A percentile compares a stretch with the other conserved stretches of the same genome.
Conservation (phyloP, 106 monocot species). For the Acorus gramineus region DNA sequence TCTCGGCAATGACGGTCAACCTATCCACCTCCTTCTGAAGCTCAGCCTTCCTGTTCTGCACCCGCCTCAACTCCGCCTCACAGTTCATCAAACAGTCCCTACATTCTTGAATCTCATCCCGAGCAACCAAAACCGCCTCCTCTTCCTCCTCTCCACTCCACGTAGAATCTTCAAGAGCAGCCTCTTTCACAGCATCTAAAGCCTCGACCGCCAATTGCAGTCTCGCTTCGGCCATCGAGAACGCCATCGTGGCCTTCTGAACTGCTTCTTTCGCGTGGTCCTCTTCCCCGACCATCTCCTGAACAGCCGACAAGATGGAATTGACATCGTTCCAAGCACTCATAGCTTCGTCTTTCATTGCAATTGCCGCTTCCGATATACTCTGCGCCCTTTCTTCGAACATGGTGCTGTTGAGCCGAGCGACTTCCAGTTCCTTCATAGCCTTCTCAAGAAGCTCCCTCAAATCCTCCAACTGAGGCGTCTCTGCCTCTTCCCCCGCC, state of each 20-base stretch:
- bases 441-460: constrained; percentile 60
- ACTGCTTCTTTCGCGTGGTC: constrained; percentile 66
- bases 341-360: constrained; percentile 75
- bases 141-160: constrained; percentile 18
- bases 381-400: constrained; percentile 91
- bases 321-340: constrained; percentile 53
- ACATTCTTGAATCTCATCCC: constrained; percentile 56
- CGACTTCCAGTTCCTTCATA: constrained; percentile 71
- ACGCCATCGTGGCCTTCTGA: constrained; percentile 78
- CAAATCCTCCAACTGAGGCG: constrained; percentile 34
- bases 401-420: constrained; percentile 66
- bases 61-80: constrained; percentile 50
- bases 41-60: constrained; percentile 59
- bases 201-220: constrained; percentile 43
- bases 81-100: constrained; percentile 28
- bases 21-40: constrained; percentile 79
- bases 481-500: constrained; percentile 39
- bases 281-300: constrained; percentile 75
- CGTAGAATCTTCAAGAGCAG: constrained; percentile 5
- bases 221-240: constrained; percentile 90
- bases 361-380: constrained; percentile 80
- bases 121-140: constrained; percentile 34
- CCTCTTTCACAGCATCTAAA: constrained; percentile 32
- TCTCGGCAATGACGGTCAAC: constrained; percentile 76
- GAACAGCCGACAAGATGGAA: constrained; percentile 49